A percentile compares a stretch with the other conserved stretches of the same genome.
Evolutionary conservation across 2,329 filamentous ascomycete species (phyloP).

Genomic region (Venturiaceae sp.): DNA sequence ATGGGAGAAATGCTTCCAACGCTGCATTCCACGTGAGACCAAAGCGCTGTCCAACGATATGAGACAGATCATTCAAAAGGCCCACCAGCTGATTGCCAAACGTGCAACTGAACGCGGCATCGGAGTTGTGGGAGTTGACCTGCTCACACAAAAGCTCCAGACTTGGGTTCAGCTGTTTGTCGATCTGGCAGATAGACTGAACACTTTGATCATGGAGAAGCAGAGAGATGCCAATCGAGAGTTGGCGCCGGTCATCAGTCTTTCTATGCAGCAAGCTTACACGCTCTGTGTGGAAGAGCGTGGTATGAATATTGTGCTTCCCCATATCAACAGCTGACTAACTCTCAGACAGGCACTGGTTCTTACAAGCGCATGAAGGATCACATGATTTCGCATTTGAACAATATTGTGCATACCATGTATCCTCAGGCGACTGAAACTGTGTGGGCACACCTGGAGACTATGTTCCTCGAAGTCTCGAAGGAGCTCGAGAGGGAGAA

Average conservation of each 20-base stretch:
- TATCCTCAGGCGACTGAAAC: slow-evolving; percentile 35
- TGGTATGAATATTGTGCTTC: slow-evolving; percentile 18
- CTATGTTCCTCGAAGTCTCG: slow-evolving; percentile 33
- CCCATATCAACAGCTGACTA: neutral
- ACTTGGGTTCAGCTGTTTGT: slow-evolving; percentile 32
- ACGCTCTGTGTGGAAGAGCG: slow-evolving; percentile 31
- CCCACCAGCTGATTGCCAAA: slow-evolving; percentile 33
- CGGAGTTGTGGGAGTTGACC: slow-evolving; percentile 27
- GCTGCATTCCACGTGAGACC: slow-evolving; percentile 31
- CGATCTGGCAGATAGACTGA: slow-evolving; percentile 23
- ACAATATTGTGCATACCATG: slow-evolving; percentile 33
- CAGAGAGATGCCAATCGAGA: slow-evolving; percentile 46
- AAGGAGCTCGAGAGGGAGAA: slow-evolving; percentile 32
- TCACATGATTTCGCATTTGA: slow-evolving; percentile 37
- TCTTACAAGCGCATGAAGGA: slow-evolving; percentile 43
- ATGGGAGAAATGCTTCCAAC: slow-evolving; percentile 36
- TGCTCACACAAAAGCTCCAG: slow-evolving; percentile 32
- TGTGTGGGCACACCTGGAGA: slow-evolving; percentile 30
- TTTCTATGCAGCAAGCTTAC: slow-evolving; percentile 39
- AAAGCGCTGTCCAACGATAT: slow-evolving; percentile 23
- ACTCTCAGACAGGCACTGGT: slow-evolving; percentile 27
- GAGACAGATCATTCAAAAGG: slow-evolving; percentile 23
- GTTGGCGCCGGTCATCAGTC: slow-evolving; percentile 39
- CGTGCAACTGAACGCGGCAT: slow-evolving; percentile 28
- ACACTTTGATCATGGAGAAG: slow-evolving; percentile 28